Conservation (phyloP, 140 eudicot genomes). For the Flaveria floridana region DNA sequence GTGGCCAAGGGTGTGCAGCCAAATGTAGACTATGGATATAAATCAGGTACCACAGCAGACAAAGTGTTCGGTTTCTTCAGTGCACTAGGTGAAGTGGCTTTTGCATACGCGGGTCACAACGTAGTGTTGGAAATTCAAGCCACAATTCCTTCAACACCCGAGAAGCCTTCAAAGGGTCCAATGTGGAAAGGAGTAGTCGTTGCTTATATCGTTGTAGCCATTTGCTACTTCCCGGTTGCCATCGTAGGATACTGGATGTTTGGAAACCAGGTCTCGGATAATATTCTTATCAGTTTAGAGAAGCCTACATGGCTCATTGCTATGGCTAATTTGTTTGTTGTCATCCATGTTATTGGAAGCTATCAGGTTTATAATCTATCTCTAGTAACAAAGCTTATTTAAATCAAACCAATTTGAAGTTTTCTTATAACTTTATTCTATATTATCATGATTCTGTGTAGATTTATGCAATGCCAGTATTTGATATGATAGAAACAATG, state of each 20-base stretch:
- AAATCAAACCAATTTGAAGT: background rate
- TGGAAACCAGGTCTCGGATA: constrained; percentile 20
- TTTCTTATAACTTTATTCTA: background rate
- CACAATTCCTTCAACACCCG: constrained; percentile 72
- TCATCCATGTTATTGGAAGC: constrained; percentile 64
- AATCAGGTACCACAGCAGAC: constrained; percentile 39
- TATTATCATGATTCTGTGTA: constrained; percentile 20
- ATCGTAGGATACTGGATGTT: constrained; percentile 19
- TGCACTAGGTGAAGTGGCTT: constrained; percentile 64
- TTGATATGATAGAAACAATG: constrained; percentile 49
- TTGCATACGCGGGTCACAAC: constrained; percentile 73
- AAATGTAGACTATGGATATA: constrained; percentile 31
- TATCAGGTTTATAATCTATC: constrained; percentile 44
- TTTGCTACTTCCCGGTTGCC: constrained; percentile 28
- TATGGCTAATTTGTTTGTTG: constrained; percentile 67
- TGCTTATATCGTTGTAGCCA: constrained; percentile 62
- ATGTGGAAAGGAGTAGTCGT: constrained; percentile 65
- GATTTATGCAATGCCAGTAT: constrained; percentile 73
- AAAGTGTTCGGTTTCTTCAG: constrained; percentile 56
- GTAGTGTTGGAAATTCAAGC: constrained; percentile 45
- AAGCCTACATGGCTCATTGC: constrained; percentile 60
- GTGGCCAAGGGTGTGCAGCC: constrained; percentile 54
- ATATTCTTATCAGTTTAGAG: constrained; percentile 21
- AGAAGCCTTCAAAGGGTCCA: constrained; percentile 66
- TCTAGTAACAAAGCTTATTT: background rate